phyloP scores from a whole-genome alignment of 2,329 filamentous ascomycete species.

The Dryadomyces quercus-mongolicae region DNA sequence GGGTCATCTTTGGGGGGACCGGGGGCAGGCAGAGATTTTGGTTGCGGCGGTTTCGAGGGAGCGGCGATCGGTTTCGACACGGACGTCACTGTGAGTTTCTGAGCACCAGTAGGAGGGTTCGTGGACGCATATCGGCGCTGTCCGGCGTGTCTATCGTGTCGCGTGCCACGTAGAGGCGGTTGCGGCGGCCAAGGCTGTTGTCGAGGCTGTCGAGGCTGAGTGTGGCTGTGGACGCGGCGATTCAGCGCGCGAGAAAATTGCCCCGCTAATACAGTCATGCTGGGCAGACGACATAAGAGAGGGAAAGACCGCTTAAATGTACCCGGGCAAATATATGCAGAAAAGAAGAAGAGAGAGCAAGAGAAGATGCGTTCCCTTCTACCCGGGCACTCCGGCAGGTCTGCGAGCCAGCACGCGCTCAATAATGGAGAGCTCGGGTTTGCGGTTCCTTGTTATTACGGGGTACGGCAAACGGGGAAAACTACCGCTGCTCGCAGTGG shows the following conservation, averaged over 20 bases:
- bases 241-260: background rate
- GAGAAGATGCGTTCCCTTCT: background rate
- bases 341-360: background rate
- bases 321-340: background rate
- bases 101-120: background rate
- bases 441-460: too few relatives aligned
- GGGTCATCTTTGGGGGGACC: conserved; percentile 17
- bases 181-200: background rate
- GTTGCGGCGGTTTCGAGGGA: background rate
- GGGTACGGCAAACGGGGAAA: background rate
- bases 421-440: background rate
- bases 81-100: background rate
- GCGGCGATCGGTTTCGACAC: background rate
- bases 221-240: background rate
- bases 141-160: background rate
- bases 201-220: background rate
- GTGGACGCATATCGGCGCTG: background rate
- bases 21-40: conserved; percentile 9
- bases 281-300: too few relatives aligned
- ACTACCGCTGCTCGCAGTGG: background rate
- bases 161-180: background rate
- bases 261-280: background rate
- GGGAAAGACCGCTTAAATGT: background rate
- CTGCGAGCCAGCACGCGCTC: background rate
- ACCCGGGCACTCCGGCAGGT: too few relatives aligned